Conservation (phyloP, 75 land plant genomes). For the Cupressus sempervirens region DNA sequence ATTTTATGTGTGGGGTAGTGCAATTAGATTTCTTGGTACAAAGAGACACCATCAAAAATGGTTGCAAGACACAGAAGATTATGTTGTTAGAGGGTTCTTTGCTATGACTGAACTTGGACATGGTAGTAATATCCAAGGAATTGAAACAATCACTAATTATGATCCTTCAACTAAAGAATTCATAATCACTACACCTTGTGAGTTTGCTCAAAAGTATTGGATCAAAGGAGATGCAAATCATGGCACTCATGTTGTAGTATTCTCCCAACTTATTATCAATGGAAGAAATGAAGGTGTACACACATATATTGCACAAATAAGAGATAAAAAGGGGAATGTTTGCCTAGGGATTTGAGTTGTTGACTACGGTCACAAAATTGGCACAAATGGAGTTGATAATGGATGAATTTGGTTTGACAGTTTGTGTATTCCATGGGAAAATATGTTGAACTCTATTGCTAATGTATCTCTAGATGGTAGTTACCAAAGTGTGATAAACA, state of each 20-base stretch:
- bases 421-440: slow-evolving; percentile 83
- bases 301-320: too few relatives aligned
- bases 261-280: slow-evolving; percentile 73
- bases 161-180: slow-evolving; percentile 72
- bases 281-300: too few relatives aligned
- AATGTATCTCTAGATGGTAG: slow-evolving; percentile 40
- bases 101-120: slow-evolving; percentile 48
- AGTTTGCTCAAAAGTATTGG: slow-evolving; percentile 99
- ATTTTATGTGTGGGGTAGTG: too few relatives aligned
- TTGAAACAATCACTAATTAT: slow-evolving; percentile 87
- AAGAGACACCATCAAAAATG: too few relatives aligned
- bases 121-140: slow-evolving; percentile 96
- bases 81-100: too few relatives aligned
- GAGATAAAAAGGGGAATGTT: too few relatives aligned
- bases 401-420: slow-evolving; percentile 98
- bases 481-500: slow-evolving; percentile 7
- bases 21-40: too few relatives aligned
- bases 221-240: slow-evolving; percentile 96
- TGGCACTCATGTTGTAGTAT: slow-evolving; percentile 87
- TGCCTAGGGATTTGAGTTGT: too few relatives aligned
- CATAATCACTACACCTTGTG: slow-evolving; percentile 19
- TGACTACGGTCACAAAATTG: slow-evolving; percentile 43
- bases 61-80: too few relatives aligned
- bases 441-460: slow-evolving; percentile 87
- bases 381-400: slow-evolving; percentile 96